Evolutionary conservation across 1,284 basidiomycete genomes (phyloP), one percentile per base, ranked within the genome.

Genomic region (Neonothopanus nambi): DNA sequence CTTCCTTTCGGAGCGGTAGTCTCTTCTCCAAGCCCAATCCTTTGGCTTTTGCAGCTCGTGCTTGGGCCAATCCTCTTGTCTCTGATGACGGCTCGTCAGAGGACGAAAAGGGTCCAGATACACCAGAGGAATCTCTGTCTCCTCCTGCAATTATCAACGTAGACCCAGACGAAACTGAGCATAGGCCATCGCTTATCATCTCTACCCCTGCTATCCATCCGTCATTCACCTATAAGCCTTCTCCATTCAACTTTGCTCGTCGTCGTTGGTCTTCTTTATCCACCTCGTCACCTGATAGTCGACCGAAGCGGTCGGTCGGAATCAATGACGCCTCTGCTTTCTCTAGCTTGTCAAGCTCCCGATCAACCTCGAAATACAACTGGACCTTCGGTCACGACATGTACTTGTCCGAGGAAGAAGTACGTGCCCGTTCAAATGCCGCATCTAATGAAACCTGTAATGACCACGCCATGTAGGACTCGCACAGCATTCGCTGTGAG

Each of bases 211-310:
- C 50, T 15, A 51, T 59, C 33, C 26, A 55, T 40, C 42, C 61
- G 13, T 40, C 67, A 55, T 66, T 70, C 59, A 66, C 73, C 26
- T 74, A 75, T 64, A 78, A 75, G 56, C 81, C 81, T 20, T 76
- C 77, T 40, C 80, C 81, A 13, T 70, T 77, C 68, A 79, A 77
- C 62, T 75, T 80, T 57, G 79, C 81, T 11, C 73, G 71, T 55
- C 75, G 77, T 49, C 75, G 80, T 40, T 82, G 80, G 80, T 76
- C 73, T 52, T 71, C 75, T 18, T 53, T 61, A 26, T 47, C 59
- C 56, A 65, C 64, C 54, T 66, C 69, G 47, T 63, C 69, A 11
- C 33, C 52, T 6, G 55, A 57, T n/a, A 51, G 53, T 37, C 39
- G 23, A 38, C 47, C 41, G 30, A 24, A 11, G 24, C 41, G 17